phyloP scores from a whole-genome alignment of 225 moss, liverwort and hornwort genomes.

The Sphagnum contortum region DNA sequence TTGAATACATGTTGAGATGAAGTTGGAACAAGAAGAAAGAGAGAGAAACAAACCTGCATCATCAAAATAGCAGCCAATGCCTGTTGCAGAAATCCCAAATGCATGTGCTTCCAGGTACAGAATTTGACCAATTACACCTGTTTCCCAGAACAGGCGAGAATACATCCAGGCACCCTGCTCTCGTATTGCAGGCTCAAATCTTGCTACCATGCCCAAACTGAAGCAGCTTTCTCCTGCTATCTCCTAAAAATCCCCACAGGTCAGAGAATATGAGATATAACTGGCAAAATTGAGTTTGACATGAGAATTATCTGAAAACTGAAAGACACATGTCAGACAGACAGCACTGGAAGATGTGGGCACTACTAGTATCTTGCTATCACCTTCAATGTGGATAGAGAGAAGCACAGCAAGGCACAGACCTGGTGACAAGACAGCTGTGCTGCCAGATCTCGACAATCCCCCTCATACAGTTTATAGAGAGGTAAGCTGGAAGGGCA shows the following conservation, averaged over 20 bases:
- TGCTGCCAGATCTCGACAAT: slow-evolving; percentile 37
- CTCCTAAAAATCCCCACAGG: slow-evolving; percentile 20
- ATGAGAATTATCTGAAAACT: no score
- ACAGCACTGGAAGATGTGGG: no score
- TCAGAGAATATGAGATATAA: no score
- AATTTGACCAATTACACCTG: slow-evolving; percentile 72
- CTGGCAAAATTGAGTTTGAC: no score
- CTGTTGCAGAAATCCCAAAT: slow-evolving; percentile 76
- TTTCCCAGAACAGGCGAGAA: slow-evolving; percentile 82
- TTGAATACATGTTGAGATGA: no score
- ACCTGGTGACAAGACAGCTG: slow-evolving; percentile 78
- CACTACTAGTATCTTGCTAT: no score
- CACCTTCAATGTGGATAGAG: no score
- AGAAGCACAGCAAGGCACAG: not conserved
- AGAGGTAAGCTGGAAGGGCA: slow-evolving; percentile 47
- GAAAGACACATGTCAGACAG: no score
- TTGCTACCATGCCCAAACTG: slow-evolving; percentile 77
- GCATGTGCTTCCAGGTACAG: slow-evolving; percentile 83
- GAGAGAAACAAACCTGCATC: slow-evolving; percentile 43
- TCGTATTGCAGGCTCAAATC: slow-evolving; percentile 58
- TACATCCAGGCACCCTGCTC: slow-evolving; percentile 62
- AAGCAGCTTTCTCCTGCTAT: slow-evolving; percentile 83
- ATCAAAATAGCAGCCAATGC: slow-evolving; percentile 83
- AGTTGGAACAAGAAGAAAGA: not conserved
- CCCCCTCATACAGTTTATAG: slow-evolving; percentile 49